Evolutionary conservation across 1,139 yeast species (phyloP).

Genomic region (Geotrichum cucujoidarum): DNA sequence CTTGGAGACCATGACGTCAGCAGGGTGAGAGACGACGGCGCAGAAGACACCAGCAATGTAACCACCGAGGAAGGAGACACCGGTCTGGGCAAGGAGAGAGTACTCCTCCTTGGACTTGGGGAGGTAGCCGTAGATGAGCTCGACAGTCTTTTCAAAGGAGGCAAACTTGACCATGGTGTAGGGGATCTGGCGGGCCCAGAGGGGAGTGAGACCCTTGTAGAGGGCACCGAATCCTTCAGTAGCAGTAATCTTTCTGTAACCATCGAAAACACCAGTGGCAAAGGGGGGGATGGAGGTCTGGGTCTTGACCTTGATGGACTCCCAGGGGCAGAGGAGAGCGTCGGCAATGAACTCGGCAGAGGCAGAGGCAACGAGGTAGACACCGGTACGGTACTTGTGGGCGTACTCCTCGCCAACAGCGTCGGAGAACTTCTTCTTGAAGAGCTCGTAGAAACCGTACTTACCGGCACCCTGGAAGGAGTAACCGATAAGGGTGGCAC

Average conservation of each 20-base stretch:
- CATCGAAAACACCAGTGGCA: constrained; percentile 46
- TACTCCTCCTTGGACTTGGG: constrained; percentile 46
- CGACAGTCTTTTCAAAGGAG: constrained; percentile 75
- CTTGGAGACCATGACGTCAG: constrained; percentile 82
- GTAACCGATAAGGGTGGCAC: constrained; percentile 79
- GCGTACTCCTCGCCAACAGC: constrained; percentile 55
- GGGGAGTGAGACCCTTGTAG: constrained; percentile 70
- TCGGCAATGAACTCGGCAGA: constrained; percentile 82
- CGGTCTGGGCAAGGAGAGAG: constrained; percentile 57
- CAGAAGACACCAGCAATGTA: constrained; percentile 82
- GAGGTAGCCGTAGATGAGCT: constrained; percentile 51
- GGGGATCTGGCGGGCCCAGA: constrained; percentile 84
- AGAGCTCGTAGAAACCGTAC: constrained; percentile 76
- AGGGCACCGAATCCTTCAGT: constrained; percentile 51
- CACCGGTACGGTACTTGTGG: constrained; percentile 54
- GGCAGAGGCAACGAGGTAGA: constrained; percentile 71
- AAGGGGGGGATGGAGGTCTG: constrained; percentile 75
- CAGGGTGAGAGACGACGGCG: constrained; percentile 80
- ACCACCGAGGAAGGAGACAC: constrained; percentile 77
- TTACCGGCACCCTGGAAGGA: constrained; percentile 85
- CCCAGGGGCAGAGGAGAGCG: constrained; percentile 73
- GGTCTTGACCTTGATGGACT: constrained; percentile 75
- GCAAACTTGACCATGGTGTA: constrained; percentile 85
- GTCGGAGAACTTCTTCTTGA: constrained; percentile 61
- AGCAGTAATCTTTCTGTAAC: constrained; percentile 52